These are phyloP conservation scores for Marasmius oreades DNA, from an alignment of 1,284 basidiomycete species.

Conservation along the genomic window DNA sequence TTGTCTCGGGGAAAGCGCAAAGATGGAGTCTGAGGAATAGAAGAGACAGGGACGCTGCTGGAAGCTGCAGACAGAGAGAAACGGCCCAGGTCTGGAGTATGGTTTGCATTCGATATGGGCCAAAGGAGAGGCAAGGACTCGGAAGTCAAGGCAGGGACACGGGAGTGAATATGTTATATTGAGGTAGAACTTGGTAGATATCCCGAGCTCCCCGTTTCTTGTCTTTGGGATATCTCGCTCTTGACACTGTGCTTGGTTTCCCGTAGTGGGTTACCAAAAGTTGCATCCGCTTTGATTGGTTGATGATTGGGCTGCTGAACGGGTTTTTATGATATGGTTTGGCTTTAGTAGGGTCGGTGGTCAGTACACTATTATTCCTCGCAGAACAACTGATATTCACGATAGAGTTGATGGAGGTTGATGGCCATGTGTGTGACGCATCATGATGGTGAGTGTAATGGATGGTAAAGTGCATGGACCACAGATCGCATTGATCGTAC, in stretches of 20 bases:
- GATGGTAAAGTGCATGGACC: no score
- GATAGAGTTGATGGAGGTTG: not conserved
- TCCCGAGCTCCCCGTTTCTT: no score
- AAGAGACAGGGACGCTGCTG: not conserved
- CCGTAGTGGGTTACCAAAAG: no score
- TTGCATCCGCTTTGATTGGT: no score
- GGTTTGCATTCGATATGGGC: not conserved
- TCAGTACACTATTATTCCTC: not conserved
- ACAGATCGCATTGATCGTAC: no score
- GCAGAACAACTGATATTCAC: not conserved
- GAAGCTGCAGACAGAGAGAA: not conserved
- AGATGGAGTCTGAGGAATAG: not conserved
- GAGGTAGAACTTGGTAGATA: no score
- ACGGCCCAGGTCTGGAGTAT: not conserved
- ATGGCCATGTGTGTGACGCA: not conserved
- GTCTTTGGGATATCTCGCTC: no score
- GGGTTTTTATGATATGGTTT: no score
- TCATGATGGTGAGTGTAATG: not conserved
- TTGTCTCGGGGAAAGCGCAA: not conserved
- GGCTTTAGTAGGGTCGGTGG: not conserved
- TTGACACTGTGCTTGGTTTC: no score
- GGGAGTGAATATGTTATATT: not conserved
- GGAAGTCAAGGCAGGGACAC: not conserved
- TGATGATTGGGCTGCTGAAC: no score
- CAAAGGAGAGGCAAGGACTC: not conserved